These are phyloP conservation scores for Colletotrichum ledebouriae DNA, from an alignment of 2,329 filamentous ascomycete genomes.

Conservation along the genomic window DNA sequence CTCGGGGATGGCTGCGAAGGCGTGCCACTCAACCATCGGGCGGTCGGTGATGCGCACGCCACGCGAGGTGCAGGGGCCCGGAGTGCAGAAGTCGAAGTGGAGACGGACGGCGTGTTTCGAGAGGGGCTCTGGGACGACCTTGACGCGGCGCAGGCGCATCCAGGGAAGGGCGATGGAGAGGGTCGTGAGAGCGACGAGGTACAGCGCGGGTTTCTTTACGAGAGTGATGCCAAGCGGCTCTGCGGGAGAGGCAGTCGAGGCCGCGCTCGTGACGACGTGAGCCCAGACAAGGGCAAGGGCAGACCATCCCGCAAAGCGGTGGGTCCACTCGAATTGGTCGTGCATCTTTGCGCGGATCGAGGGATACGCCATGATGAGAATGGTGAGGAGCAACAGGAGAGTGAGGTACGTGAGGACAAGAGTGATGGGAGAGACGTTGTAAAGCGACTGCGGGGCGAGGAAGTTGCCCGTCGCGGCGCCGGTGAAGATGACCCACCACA, in stretches of 20 bases:
- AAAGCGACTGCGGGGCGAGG: conserved; percentile 50
- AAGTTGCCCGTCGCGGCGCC: conserved; percentile 48
- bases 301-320: conserved; percentile 80
- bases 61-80: conserved; percentile 54
- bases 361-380: conserved; percentile 75
- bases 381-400: conserved; percentile 67
- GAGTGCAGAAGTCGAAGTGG: conserved; percentile 75
- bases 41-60: conserved; percentile 69
- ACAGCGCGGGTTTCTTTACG: conserved; percentile 65
- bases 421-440: conserved; percentile 50
- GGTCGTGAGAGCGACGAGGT: conserved; percentile 76
- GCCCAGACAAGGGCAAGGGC: conserved; percentile 75
- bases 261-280: conserved; percentile 67
- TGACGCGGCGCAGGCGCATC: conserved; percentile 77
- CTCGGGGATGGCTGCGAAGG: conserved; percentile 80
- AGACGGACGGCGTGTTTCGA: conserved; percentile 81
- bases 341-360: conserved; percentile 72
- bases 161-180: conserved; percentile 78
- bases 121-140: conserved; percentile 75
- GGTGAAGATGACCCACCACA: conserved; percentile 63
- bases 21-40: conserved; percentile 80
- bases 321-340: conserved; percentile 77
- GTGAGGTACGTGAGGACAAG: conserved; percentile 69
- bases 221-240: conserved; percentile 54
- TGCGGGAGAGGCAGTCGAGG: conserved; percentile 57